Evolutionary conservation across 2,329 filamentous ascomycete genomes (phyloP).

Genomic region (Ceratocystis destructans): DNA sequence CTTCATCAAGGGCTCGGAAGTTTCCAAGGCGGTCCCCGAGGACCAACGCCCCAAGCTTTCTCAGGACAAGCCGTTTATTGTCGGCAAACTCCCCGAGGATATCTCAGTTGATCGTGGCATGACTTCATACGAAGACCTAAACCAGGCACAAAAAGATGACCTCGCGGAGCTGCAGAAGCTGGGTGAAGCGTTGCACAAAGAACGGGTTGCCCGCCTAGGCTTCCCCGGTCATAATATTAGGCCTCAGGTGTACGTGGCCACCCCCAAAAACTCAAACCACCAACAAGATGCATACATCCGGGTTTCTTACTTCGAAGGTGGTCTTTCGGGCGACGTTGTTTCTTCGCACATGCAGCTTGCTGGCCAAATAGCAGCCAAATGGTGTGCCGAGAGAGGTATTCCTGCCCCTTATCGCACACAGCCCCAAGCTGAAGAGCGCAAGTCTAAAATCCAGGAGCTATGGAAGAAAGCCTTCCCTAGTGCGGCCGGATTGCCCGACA

Average conservation of each 20-base stretch:
- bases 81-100: constrained; percentile 24
- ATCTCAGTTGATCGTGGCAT: constrained; percentile 30
- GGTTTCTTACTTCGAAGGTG: constrained; percentile 23
- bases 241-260: background rate
- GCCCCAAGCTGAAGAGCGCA: constrained; percentile 30
- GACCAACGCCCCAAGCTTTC: constrained; percentile 17
- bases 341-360: constrained; percentile 44
- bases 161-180: constrained; percentile 36
- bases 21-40: constrained; percentile 30
- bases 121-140: constrained; percentile 31
- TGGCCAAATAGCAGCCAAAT: constrained; percentile 46
- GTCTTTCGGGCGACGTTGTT: constrained; percentile 25
- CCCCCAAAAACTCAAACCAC: constrained; percentile 22
- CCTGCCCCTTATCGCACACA: constrained; percentile 43
- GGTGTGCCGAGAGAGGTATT: constrained; percentile 44
- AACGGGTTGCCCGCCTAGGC: constrained; percentile 26
- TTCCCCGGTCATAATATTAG: background rate
- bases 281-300: constrained; percentile 39
- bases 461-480: constrained; percentile 25
- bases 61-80: constrained; percentile 22
- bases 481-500: constrained; percentile 2
- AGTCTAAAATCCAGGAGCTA: constrained; percentile 20
- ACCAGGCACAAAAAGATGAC: constrained; percentile 31
- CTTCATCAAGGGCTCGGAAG: constrained; percentile 41
- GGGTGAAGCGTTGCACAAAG: constrained; percentile 32